These are phyloP conservation scores for Russula sp. DNA, from an alignment of 768 basidiomycete species.

Conservation along the genomic window DNA sequence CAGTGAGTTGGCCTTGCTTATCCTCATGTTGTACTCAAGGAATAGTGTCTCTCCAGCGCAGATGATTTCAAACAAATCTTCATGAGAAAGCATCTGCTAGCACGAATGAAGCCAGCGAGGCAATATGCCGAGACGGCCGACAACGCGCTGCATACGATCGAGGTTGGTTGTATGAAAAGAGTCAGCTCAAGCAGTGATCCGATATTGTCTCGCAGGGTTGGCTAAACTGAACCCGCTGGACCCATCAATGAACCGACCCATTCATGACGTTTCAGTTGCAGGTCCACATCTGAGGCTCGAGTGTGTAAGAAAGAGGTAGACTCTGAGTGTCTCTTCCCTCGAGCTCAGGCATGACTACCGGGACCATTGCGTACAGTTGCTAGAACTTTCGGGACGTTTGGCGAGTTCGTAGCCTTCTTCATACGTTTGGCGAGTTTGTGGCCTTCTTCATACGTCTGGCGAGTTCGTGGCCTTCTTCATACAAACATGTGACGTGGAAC, in stretches of 20 bases:
- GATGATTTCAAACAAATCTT: not conserved
- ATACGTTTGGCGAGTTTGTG: slow-evolving; percentile 19
- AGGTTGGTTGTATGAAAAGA: not conserved
- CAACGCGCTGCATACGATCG: not conserved
- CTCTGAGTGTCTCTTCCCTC: too few species aligned
- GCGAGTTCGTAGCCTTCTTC: slow-evolving; percentile 13
- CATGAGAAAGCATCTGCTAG: not conserved
- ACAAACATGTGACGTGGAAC: slow-evolving; percentile 7
- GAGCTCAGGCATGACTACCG: too few species aligned
- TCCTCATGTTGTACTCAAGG: not conserved
- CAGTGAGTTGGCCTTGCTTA: not conserved
- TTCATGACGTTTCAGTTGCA: too few species aligned
- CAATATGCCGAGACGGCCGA: not conserved
- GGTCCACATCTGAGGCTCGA: too few species aligned
- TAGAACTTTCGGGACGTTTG: too few species aligned
- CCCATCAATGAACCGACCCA: too few species aligned
- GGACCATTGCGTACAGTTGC: too few species aligned
- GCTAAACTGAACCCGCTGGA: too few species aligned
- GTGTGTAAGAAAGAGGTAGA: too few species aligned
- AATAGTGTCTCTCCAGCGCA: not conserved
- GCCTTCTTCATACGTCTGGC: slow-evolving; percentile 17
- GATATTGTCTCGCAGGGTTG: not conserved
- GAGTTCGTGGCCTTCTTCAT: slow-evolving; percentile 20
- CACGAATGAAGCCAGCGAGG: not conserved
- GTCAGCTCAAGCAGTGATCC: not conserved